A percentile compares a stretch with the other conserved stretches of the same genome.
phyloP scores from a whole-genome alignment of 768 basidiomycete species.

The Leccinum arenicola region DNA sequence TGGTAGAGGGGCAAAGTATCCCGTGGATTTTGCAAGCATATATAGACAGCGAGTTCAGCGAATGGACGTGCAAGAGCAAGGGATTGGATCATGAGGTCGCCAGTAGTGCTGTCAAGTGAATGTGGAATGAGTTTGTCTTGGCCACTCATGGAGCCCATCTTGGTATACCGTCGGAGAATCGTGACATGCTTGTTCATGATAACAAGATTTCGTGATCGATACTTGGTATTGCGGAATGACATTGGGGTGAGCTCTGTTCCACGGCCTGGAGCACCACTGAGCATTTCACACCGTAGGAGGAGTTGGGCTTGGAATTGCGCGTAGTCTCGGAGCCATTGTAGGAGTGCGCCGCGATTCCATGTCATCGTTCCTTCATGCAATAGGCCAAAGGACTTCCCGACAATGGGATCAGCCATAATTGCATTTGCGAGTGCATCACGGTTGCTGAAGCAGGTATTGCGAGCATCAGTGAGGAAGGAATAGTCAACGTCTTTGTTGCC shows the following conservation, averaged over 20 bases:
- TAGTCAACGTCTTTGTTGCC: not conserved
- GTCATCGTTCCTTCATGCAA: too few relatives aligned
- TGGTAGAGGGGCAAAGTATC: not conserved
- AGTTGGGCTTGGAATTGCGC: not conserved
- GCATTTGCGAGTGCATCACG: not conserved
- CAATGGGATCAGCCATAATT: not conserved
- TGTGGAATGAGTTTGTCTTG: not conserved
- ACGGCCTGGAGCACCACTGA: not conserved
- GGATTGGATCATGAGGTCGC: not conserved
- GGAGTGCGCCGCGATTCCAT: not conserved
- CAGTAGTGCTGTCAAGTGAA: not conserved
- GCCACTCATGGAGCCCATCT: not conserved
- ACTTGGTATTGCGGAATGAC: not conserved
- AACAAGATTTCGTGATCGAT: not conserved
- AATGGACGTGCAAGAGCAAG: not conserved
- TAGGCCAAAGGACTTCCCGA: not conserved
- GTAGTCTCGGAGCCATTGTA: not conserved
- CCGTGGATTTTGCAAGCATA: not conserved
- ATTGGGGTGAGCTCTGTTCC: not conserved
- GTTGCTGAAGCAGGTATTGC: not conserved
- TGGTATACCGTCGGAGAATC: not conserved
- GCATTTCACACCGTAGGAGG: not conserved
- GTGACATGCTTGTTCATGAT: not conserved
- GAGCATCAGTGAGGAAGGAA: not conserved
- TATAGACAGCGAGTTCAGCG: not conserved